phyloP scores from a whole-genome alignment of 2,329 filamentous ascomycete species.

The Fusarium solani-melongenae region DNA sequence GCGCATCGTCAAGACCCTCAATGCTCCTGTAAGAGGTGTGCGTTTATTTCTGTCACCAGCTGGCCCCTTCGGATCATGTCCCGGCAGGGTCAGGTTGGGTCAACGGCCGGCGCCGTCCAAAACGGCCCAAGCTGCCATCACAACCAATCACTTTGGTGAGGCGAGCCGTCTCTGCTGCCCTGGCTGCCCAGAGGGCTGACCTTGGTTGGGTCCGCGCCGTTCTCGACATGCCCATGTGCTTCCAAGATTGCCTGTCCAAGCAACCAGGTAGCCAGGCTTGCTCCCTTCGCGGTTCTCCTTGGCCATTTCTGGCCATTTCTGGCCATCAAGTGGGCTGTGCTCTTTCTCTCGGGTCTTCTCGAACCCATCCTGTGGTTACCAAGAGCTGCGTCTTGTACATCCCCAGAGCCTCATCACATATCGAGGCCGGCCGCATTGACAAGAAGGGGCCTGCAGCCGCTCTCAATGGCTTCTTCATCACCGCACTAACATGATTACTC shows the following conservation, averaged over 20 bases:
- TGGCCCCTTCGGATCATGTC: slow-evolving; percentile 37
- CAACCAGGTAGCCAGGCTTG: slow-evolving; percentile 34
- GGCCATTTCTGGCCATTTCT: slow-evolving; percentile 39
- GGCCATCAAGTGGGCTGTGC: slow-evolving; percentile 36
- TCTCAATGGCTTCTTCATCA: slow-evolving; percentile 36
- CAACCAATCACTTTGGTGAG: slow-evolving; percentile 42
- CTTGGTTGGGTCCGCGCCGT: slow-evolving; percentile 33
- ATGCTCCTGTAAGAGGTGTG: slow-evolving; percentile 5
- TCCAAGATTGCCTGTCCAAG: slow-evolving; percentile 35
- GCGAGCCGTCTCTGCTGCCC: slow-evolving; percentile 33
- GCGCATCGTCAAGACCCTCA: slow-evolving; percentile 12
- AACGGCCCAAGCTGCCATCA: slow-evolving; percentile 38
- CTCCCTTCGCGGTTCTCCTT: slow-evolving; percentile 30
- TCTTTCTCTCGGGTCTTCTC: slow-evolving; percentile 32
- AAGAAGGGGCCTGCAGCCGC: slow-evolving; percentile 17
- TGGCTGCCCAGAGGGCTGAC: slow-evolving; percentile 28
- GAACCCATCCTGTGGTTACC: slow-evolving; percentile 36
- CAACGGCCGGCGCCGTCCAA: slow-evolving; percentile 41
- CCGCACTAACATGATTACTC: slow-evolving; percentile 34
- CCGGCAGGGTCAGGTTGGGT: slow-evolving; percentile 42
- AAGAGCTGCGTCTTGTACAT: slow-evolving; percentile 28
- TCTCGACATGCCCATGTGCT: slow-evolving; percentile 26
- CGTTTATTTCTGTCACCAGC: slow-evolving; percentile 22
- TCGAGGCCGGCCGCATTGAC: slow-evolving; percentile 29
- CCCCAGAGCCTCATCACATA: slow-evolving; percentile 39